phyloP scores from a whole-genome alignment of 2,329 filamentous ascomycete species.

The Rhinocladiella mackenziei region DNA sequence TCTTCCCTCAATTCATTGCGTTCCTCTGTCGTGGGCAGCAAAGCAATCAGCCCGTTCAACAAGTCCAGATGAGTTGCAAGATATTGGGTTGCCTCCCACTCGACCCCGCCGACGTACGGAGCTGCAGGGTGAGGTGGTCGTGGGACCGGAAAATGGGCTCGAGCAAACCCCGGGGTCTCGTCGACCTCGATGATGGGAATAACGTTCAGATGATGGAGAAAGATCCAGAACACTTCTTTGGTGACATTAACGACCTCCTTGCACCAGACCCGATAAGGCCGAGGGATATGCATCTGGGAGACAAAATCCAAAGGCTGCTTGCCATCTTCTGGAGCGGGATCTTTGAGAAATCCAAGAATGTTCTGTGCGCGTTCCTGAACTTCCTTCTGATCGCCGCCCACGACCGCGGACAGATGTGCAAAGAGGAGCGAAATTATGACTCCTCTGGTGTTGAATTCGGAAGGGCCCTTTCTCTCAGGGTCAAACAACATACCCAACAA shows the following conservation, averaged over 20 bases:
- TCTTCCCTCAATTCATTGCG: conserved; percentile 76
- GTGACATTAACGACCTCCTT: conserved; percentile 89
- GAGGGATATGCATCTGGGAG: conserved; percentile 76
- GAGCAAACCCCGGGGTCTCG: conserved; percentile 34
- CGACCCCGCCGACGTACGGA: conserved; percentile 92
- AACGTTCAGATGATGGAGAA: conserved; percentile 88
- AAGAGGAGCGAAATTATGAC: conserved; percentile 87
- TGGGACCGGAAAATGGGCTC: conserved; percentile 75
- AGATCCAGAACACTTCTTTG: conserved; percentile 99
- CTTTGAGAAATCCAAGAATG: conserved; percentile 75
- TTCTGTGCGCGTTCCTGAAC: conserved; percentile 65
- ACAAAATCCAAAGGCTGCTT: conserved; percentile 80
- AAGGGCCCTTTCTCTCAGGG: conserved; percentile 95
- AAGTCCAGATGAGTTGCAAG: conserved; percentile 88
- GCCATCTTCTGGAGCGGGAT: conserved; percentile 71
- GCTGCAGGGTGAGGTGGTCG: conserved; percentile 88
- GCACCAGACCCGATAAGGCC: conserved; percentile 90
- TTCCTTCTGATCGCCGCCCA: conserved; percentile 56
- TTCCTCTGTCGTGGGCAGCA: conserved; percentile 63
- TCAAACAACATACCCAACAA: conserved; percentile 88
- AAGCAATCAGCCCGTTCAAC: conserved; percentile 83
- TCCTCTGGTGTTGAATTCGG: conserved; percentile 88
- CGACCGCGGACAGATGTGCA: conserved; percentile 65
- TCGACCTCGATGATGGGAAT: conserved; percentile 52
- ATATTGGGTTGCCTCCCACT: conserved; percentile 98